Evolutionary conservation across 2,329 filamentous ascomycete genomes (phyloP), one percentile per base, ranked within the genome.

Genomic region (Aspergillus persii): DNA sequence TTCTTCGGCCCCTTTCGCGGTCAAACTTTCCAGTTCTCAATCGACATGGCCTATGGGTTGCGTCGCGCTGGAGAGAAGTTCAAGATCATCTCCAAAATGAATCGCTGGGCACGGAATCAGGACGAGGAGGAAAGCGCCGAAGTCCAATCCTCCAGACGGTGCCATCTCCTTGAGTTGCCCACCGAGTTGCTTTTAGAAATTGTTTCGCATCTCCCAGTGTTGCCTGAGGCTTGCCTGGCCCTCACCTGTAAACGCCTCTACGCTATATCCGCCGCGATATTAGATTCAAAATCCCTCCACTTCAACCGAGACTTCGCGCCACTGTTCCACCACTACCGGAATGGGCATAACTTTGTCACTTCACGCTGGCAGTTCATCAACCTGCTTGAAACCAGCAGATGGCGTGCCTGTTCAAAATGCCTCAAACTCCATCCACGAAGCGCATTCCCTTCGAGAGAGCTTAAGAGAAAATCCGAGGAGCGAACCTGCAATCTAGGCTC

Each of bases 241-340:
- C 62, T 77, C 54, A 75, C 73, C 23, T 76, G 74, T 63, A 75
- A 72, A 61, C 72, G 74, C 53, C 63, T 77, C 51, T 68, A 72
- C 51, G 62, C 67, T 4, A 74, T 76, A 33, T 75, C 69, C 4
- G 68, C 67, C 1, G 61, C 66, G 18, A 69, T 71, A 18, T 59
- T 76, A 29, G 56, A 62, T 12, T 71, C 71, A 1, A 69, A 75
- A 59, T 69, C 68, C 23, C 68, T 76, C 41, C 72, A 66, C n/a
- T 77, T 77, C 59, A 63, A 54, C 61, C 71, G 72, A 48, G 74
- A 77, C 46, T 77, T 77, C 61, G 73, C 74, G 15, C 74, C 73
- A 4, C 62, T 76, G 7, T 76, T 77, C 52, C 73, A 76, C 58
- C 74, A 77, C 54, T 76, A 77, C 51, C 70, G 70, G 31, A 73